Evolutionary conservation across 164 flowering plant genomes (phyloP).

Genomic region (Liquidambar formosana): DNA sequence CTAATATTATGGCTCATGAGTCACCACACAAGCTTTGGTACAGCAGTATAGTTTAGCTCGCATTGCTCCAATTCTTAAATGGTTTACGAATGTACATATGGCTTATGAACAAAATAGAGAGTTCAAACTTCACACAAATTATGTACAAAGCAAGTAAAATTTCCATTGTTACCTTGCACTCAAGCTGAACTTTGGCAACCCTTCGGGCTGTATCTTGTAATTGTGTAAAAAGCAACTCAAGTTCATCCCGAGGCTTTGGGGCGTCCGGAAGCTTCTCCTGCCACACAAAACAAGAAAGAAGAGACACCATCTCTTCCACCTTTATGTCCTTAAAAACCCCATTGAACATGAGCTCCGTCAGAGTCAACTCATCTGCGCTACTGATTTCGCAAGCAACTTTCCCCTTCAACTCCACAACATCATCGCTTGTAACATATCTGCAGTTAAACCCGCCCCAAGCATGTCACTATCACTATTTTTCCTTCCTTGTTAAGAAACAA

Average conservation of each 20-base stretch:
- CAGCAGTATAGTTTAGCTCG: too few relatives aligned
- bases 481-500: background rate
- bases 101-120: too few relatives aligned
- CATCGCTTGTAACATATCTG: slow-evolving; percentile 83
- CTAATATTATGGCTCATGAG: too few relatives aligned
- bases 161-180: slow-evolving; percentile 69
- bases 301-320: slow-evolving; percentile 91
- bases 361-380: slow-evolving; percentile 94
- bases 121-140: too few relatives aligned
- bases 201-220: slow-evolving; percentile 88
- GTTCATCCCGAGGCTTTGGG: slow-evolving; percentile 89
- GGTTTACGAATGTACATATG: too few relatives aligned
- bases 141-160: background rate
- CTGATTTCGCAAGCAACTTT: slow-evolving; percentile 97
- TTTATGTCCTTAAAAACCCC: slow-evolving; percentile 82
- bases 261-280: slow-evolving; percentile 92
- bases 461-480: background rate
- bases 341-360: slow-evolving; percentile 90
- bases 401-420: slow-evolving; percentile 93
- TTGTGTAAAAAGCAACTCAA: slow-evolving; percentile 77
- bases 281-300: slow-evolving; percentile 98
- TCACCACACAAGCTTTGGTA: too few relatives aligned
- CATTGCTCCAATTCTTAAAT: too few relatives aligned
- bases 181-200: slow-evolving; percentile 88
- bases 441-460: slow-evolving; percentile 13